Conservation (phyloP, 805 yeast genomes). For the Candida verbasci region DNA sequence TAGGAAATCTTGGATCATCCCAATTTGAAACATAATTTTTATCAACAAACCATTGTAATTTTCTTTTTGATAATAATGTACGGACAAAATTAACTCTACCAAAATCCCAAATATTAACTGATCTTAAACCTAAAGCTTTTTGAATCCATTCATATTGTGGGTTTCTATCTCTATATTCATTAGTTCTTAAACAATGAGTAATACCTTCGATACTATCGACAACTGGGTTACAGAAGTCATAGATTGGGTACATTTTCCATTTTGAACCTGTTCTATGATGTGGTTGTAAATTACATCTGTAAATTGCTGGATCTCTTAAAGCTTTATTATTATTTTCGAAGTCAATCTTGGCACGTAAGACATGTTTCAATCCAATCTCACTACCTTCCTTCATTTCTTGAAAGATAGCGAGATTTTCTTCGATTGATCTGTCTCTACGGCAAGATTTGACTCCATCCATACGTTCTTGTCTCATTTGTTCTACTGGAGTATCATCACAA, state of each 20-base stretch:
- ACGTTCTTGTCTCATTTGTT: constrained; percentile 97
- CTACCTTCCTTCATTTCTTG: constrained; percentile 94
- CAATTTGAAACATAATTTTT: constrained; percentile 81
- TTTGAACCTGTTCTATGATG: constrained; percentile 91
- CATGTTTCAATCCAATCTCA: constrained; percentile 85
- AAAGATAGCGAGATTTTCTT: constrained; percentile 84
- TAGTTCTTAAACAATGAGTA: constrained; percentile 96
- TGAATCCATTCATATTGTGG: constrained; percentile 98
- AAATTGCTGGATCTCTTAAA: constrained; percentile 95
- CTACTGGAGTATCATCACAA: constrained; percentile 94
- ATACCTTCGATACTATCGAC: constrained; percentile 96
- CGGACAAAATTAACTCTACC: constrained; percentile 96
- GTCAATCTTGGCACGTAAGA: constrained; percentile 96
- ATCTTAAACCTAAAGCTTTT: constrained; percentile 73
- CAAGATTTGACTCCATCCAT: constrained; percentile 93
- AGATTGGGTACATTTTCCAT: constrained; percentile 98
- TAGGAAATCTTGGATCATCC: constrained; percentile 99
- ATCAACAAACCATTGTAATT: constrained; percentile 98
- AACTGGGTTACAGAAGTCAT: constrained; percentile 97
- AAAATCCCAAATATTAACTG: constrained; percentile 97
- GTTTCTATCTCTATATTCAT: constrained; percentile 98
- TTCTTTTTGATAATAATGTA: constrained; percentile 93
- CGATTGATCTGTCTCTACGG: constrained; percentile 89
- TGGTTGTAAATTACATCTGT: constrained; percentile 95
- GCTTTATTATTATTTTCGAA: constrained; percentile 90